Percentiles rank a stretch among this genome's conserved stretches.
These are phyloP conservation scores for Ceratocystis albifundus DNA, from an alignment of 2,329 filamentous ascomycete genomes.

Conservation along the genomic window DNA sequence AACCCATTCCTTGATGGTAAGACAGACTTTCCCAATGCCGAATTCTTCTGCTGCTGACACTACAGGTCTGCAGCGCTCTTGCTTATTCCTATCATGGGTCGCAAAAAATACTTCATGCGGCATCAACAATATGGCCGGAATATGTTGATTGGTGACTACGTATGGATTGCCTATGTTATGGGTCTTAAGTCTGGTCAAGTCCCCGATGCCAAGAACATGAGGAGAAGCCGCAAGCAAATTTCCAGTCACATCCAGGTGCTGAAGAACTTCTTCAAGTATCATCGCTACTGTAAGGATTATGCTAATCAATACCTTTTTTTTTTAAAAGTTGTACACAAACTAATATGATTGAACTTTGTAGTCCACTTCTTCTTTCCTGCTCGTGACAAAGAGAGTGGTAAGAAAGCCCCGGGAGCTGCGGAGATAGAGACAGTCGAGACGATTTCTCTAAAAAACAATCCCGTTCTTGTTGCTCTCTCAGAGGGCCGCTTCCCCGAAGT, in stretches of 20 bases:
- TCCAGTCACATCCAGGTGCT: slow-evolving; percentile 61
- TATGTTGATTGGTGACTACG: slow-evolving; percentile 58
- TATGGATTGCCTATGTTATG: slow-evolving; percentile 44
- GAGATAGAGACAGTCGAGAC: slow-evolving; percentile 30
- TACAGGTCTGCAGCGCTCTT: slow-evolving; percentile 41
- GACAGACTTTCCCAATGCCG: slow-evolving; percentile 24
- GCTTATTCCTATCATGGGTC: slow-evolving; percentile 54
- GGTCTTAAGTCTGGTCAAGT: slow-evolving; percentile 37
- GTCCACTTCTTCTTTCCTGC: slow-evolving; percentile 51
- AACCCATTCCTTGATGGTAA: slow-evolving; percentile 56
- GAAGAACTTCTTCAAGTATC: slow-evolving; percentile 52
- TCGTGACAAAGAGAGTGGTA: slow-evolving; percentile 42
- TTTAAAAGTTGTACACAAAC: neutral
- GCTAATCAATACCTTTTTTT: neutral
- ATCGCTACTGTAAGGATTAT: slow-evolving; percentile 48
- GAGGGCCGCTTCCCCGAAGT: slow-evolving; percentile 47
- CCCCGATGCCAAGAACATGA: slow-evolving; percentile 37
- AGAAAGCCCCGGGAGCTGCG: slow-evolving; percentile 29
- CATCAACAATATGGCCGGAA: slow-evolving; percentile 55
- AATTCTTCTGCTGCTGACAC: neutral
- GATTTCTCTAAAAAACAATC: slow-evolving; percentile 53
- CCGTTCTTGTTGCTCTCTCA: slow-evolving; percentile 50
- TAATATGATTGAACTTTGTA: slow-evolving; percentile 26
- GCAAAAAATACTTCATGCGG: slow-evolving; percentile 54
- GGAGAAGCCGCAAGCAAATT: slow-evolving; percentile 47